Evolutionary conservation across 345 rosid species (phyloP), one percentile per base, ranked within the genome.

Genomic region (Linum tenue): DNA sequence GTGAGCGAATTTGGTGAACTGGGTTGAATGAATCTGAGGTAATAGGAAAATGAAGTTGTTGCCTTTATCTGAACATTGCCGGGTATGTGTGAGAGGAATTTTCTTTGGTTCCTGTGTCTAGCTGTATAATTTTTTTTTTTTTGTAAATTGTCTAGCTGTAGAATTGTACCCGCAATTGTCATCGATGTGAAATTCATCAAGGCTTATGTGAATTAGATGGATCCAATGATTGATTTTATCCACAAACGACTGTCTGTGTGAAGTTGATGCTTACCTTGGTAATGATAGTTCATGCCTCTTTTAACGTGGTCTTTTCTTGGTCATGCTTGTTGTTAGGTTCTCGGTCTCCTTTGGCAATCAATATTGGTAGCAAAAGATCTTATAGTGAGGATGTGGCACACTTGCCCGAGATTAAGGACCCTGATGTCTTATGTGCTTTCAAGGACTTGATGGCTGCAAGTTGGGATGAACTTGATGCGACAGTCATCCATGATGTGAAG

Each of bases 391-490:
- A 83, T 77, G 77, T 80, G 16, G 60, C 83, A 65, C 88, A 83
- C 79, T 68, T 82, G 84, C 97, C 99, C 51, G 78, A 51, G 60
- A 84, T 90, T 40, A 62, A 78, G 66, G 97, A 94, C 63, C 41
- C 77, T 31, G 80, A 81, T 14, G 76, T 88, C 74, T 65, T 69
- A 37, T 69, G 75, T 67, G 86, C 70, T 50, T 88, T 90, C 78
- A 88, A 86, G 83, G 91, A 90, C 48, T 78, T 90, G 81, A 81
- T 94, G 91, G 99, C 96, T 56, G 78, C 71, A 14, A 81, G 71
- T 60, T 94, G 97, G 99, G 87, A 87, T 55, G 86, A 85, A 77
- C 76, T 90, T 43, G 90, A 89, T 39, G 42, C 83, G 67, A 1
- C 70, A 2, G 77, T 83, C 43, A 71, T 85, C 67, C 66, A 69